Evolutionary conservation across 805 yeast species (phyloP).

Genomic region (Saccharomycopsis synnaedendra): DNA sequence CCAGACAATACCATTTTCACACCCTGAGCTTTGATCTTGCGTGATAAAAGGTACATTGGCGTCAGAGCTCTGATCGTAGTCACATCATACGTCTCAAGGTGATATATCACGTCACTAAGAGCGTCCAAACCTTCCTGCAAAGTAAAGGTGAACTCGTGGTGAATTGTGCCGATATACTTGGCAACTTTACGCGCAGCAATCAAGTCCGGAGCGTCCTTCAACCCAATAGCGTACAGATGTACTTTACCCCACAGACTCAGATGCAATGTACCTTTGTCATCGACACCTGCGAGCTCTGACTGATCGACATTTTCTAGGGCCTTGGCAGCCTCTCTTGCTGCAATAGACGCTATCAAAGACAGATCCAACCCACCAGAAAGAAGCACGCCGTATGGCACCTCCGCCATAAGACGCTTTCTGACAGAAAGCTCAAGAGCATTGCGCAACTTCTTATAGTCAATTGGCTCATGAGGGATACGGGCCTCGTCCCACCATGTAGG

Average conservation of each 20-base stretch:
- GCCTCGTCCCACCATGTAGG: conserved; percentile 93
- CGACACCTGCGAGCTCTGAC: conserved; percentile 72
- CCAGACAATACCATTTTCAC: conserved; percentile 99
- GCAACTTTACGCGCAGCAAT: conserved; percentile 96
- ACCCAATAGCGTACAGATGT: conserved; percentile 95
- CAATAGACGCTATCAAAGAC: conserved; percentile 91
- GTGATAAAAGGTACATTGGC: conserved; percentile 91
- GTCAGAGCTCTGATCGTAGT: conserved; percentile 99
- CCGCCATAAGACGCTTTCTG: conserved; percentile 98
- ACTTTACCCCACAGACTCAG: conserved; percentile 58
- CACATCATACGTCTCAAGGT: conserved; percentile 95
- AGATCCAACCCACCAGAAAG: conserved; percentile 97
- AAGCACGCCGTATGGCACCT: conserved; percentile 97
- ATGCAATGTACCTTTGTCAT: conserved; percentile 74
- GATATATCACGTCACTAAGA: conserved; percentile 85
- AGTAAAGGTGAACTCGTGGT: conserved; percentile 97
- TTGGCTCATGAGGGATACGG: conserved; percentile 63
- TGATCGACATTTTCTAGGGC: conserved; percentile 44
- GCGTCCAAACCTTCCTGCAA: conserved; percentile 96
- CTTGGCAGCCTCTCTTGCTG: conserved; percentile 87
- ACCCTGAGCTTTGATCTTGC: conserved; percentile 99
- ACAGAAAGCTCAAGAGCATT: conserved; percentile 86
- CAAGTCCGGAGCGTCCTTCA: conserved; percentile 96
- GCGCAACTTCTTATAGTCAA: conserved; percentile 63
- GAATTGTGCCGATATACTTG: conserved; percentile 88